Base-by-base conservation (phyloP, 192 early-diverging fungal genomes). In the Rhizophagus sp. region DNA sequence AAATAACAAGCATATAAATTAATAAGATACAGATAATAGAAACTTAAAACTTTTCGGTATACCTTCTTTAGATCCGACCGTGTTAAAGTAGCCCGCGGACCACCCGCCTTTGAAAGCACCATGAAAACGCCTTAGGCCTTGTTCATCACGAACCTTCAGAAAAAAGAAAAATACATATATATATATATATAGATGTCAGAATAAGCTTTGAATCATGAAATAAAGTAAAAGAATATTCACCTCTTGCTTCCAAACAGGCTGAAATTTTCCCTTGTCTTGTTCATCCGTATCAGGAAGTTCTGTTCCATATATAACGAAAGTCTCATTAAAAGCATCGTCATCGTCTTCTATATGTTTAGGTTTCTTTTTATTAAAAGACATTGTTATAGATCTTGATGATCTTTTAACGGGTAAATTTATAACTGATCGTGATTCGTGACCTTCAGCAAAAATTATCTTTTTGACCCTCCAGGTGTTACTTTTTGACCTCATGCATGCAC, bases 31-130 rank as follows among this genome's bases (percentile, higher is more conserved):
- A 17, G 34, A 44, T 10, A 15, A 52, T 69, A 25, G 22, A 17
- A 44, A 41, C 39, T 10, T 75, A 39, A 10, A 50, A 10, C 27
- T 22, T 49, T 33, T n/a, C 13, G 49, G 10, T 81, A 74, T 91
- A 87, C 96, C 96, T 84, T 97, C 95, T 88, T 97, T 96, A 13
- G 97, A 98, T 7, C 97, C 97, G 11, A 96, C 97, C 1, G 96
- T 97, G 80, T 97, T 97, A 83, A 89, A 96, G 77, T 99, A 98
- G 13, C 96, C 97, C 5, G 96, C 97, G 0, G 92, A 93, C 80
- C 93, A 99, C n/a, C 96, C 96, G 62, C 96, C 97, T 24, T 92
- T 95, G 84, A 97, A 97, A 7, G 96, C 95, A 17, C 96, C 96
- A 81, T 96, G 96, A 64, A 97, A 91, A 50, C 96, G 86, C 72